phyloP scores from a whole-genome alignment of 2,329 filamentous ascomycete genomes.

The Lasiodiplodia sp. region DNA sequence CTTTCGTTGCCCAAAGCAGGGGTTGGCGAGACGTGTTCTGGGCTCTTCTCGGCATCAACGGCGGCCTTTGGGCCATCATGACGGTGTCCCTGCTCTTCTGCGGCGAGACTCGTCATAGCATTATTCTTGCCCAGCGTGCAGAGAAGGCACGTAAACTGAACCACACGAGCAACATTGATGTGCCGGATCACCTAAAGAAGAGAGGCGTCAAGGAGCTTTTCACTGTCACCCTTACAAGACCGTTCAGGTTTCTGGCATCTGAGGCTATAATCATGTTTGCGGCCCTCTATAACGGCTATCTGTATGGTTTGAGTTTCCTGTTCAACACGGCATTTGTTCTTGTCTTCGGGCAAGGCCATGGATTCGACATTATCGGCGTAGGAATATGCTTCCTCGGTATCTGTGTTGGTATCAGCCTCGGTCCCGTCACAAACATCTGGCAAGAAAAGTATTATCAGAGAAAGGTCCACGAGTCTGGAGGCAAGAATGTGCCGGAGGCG shows the following conservation, averaged over 20 bases:
- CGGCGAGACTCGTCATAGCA: constrained; percentile 55
- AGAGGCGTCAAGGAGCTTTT: constrained; percentile 50
- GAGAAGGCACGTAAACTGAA: constrained; percentile 38
- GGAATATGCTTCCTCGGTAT: constrained; percentile 53
- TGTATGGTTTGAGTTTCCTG: constrained; percentile 58
- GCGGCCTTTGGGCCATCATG: constrained; percentile 54
- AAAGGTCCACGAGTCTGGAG: constrained; percentile 41
- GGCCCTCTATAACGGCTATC: constrained; percentile 58
- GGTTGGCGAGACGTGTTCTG: constrained; percentile 56
- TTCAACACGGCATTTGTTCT: constrained; percentile 59
- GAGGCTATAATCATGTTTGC: constrained; percentile 58
- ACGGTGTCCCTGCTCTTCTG: constrained; percentile 45
- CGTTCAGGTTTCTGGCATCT: constrained; percentile 55
- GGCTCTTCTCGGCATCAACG: constrained; percentile 55
- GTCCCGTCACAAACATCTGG: constrained; percentile 53
- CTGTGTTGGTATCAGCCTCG: constrained; percentile 51
- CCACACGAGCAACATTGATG: constrained; percentile 39
- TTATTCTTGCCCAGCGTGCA: constrained; percentile 50
- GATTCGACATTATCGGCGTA: constrained; percentile 49
- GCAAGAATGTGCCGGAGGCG: constrained; percentile 52
- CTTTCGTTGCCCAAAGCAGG: constrained; percentile 52
- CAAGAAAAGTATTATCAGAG: constrained; percentile 54
- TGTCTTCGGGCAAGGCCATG: constrained; percentile 57
- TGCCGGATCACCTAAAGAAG: constrained; percentile 50
- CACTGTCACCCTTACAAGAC: constrained; percentile 52